These are phyloP conservation scores for Ramaria rubella DNA, from an alignment of 768 basidiomycete species.

Conservation along the genomic window DNA sequence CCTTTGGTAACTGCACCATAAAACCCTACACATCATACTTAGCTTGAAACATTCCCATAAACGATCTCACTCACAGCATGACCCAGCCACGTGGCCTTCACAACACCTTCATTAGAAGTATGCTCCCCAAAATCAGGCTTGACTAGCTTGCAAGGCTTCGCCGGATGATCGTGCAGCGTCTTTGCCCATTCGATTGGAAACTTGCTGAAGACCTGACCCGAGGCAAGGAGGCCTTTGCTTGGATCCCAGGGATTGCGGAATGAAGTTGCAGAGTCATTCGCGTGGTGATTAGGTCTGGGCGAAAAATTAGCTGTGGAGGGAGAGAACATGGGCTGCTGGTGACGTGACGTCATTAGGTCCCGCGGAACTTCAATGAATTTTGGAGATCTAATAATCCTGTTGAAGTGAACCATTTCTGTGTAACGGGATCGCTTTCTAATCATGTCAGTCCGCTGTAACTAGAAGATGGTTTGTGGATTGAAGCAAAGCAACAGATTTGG, in stretches of 20 bases:
- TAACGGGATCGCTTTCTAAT: no score
- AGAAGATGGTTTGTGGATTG: no score
- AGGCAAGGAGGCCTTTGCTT: not conserved
- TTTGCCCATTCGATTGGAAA: slow-evolving; percentile 18
- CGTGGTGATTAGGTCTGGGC: slow-evolving; percentile 12
- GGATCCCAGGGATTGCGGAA: slow-evolving; percentile 17
- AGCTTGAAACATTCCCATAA: not conserved
- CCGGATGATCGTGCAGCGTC: slow-evolving; percentile 10
- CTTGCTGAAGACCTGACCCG: slow-evolving; percentile 4
- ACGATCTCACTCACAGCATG: slow-evolving; percentile 28
- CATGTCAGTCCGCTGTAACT: no score
- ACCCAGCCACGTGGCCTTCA: slow-evolving; percentile 32
- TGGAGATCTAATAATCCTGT: not conserved
- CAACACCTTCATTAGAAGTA: slow-evolving; percentile 7
- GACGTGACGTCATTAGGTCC: not conserved
- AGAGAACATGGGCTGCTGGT: not conserved
- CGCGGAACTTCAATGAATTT: not conserved
- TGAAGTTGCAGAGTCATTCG: slow-evolving; percentile 11
- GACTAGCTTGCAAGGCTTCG: slow-evolving; percentile 19
- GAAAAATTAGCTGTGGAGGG: not conserved
- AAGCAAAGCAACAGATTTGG: no score
- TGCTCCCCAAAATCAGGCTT: slow-evolving; percentile 21
- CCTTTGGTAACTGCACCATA: slow-evolving; percentile 22
- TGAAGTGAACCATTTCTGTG: no score
- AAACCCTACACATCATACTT: slow-evolving; percentile 18